These are phyloP conservation scores for Cercospora sp. DNA, from an alignment of 2,329 filamentous ascomycete species.

Conservation along the genomic window DNA sequence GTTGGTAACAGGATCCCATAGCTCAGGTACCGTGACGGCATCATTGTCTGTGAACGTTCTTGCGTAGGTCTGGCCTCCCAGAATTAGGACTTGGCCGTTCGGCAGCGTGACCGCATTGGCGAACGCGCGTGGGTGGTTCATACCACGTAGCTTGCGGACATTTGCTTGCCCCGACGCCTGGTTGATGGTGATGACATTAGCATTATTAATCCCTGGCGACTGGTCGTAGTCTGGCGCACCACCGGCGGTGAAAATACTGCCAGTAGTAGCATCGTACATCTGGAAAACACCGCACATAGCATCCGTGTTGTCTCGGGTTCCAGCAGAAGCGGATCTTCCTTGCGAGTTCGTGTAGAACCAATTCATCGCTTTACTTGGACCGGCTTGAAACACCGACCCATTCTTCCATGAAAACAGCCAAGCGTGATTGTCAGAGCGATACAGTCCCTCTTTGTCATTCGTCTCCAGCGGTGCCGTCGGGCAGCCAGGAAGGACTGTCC, in stretches of 20 bases:
- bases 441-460: background rate
- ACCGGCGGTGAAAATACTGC: background rate
- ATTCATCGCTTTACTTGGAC: background rate
- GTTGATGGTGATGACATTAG: background rate
- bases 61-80: background rate
- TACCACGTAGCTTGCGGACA: background rate
- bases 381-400: background rate
- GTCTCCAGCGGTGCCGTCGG: background rate
- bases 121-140: background rate
- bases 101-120: background rate
- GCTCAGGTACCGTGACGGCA: background rate
- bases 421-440: background rate
- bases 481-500: background rate
- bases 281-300: background rate
- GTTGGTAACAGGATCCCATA: background rate
- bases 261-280: background rate
- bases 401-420: background rate
- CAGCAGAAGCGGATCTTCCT: background rate
- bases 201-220: background rate
- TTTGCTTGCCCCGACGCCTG: background rate
- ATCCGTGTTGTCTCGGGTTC: background rate
- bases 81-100: background rate
- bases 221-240: background rate
- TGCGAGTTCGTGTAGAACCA: background rate
- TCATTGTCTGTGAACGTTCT: background rate